Base-by-base conservation (phyloP, 805 yeast genomes). In the Ogataea populi-albae region DNA sequence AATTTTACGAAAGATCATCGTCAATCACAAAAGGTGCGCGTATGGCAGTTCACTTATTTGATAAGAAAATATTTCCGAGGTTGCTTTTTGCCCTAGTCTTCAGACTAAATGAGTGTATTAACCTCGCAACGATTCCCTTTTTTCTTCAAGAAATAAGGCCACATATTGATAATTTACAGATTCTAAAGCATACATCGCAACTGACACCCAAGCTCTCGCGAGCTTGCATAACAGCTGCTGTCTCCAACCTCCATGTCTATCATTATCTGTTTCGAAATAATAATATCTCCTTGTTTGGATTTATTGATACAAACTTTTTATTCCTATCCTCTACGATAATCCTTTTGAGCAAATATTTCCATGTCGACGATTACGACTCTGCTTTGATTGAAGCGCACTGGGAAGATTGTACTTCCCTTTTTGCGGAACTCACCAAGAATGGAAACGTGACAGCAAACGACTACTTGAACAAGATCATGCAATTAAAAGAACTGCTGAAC, bases 391-490 rank as follows among this genome's bases (percentile, higher is more conserved):
- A 15, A 14, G 10, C 17, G 4, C 3, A 23, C 15, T 17, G 27
- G 26, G 20, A 21, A 17, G 26, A 20, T 6, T 32, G 41, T 23
- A 23, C 25, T 12, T 11, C 29, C 3, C 23, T 32, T 11, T 28
- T 37, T 14, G 26, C 15, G 23, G 41, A 37, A 16, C 33, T 37
- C 6, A 37, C 41, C 6, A 33, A 37, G n/a, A 29, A 37, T 24
- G 41, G 41, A 9, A 32, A 26, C 29, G 30, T 37, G n/a, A 32
- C 41, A 1, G 41, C 41, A 3, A 37, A 37, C 19, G 41, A 32
- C 6, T 25, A 32, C 12, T 26, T 37, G 19, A 37, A 38, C 37
- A 37, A 37, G 26, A 22, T 37, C 3, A 11, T 36, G 2, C 30
- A 24, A 21, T 21, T 36, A 6, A 30, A 25, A 17, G 23, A 16